These are phyloP conservation scores for Naganishia vishniacii DNA, from an alignment of 768 basidiomycete genomes.

Conservation along the genomic window DNA sequence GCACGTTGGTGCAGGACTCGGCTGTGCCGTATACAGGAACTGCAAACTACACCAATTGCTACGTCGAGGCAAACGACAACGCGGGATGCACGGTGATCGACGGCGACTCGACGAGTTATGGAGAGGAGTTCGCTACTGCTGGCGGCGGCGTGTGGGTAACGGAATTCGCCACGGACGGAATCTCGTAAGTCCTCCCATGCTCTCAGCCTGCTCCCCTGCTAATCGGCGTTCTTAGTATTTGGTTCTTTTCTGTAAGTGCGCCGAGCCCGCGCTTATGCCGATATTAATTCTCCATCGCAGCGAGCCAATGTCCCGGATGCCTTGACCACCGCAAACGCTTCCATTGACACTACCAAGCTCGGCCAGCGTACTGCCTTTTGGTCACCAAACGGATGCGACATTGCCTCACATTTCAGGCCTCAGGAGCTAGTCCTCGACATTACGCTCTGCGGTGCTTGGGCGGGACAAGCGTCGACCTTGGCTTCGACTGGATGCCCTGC, in stretches of 20 bases:
- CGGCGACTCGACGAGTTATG: constrained; percentile 48
- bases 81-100: constrained; percentile 53
- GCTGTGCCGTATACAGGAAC: constrained; percentile 38
- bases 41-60: constrained; percentile 45
- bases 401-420: constrained; percentile 44
- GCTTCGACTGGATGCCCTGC: constrained; percentile 42
- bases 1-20: constrained; percentile 45
- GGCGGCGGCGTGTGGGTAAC: constrained; percentile 53
- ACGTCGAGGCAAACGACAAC: constrained; percentile 44
- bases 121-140: constrained; percentile 51
- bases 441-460: constrained; percentile 56
- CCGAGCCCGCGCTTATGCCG: neutral
- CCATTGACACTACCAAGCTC: constrained; percentile 52
- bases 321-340: constrained; percentile 53
- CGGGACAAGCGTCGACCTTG: constrained; percentile 57
- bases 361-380: constrained; percentile 69
- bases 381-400: constrained; percentile 58
- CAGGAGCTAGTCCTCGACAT: constrained; percentile 37
- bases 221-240: no score
- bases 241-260: constrained; percentile 11
- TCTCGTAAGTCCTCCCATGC: constrained; percentile 10
- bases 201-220: no score
- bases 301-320: constrained; percentile 38
- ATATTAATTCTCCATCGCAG: constrained; percentile 17
- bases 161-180: constrained; percentile 29